Base-by-base conservation (phyloP, 1,139 yeast species). In the Pneumocystis wakefieldiae region DNA sequence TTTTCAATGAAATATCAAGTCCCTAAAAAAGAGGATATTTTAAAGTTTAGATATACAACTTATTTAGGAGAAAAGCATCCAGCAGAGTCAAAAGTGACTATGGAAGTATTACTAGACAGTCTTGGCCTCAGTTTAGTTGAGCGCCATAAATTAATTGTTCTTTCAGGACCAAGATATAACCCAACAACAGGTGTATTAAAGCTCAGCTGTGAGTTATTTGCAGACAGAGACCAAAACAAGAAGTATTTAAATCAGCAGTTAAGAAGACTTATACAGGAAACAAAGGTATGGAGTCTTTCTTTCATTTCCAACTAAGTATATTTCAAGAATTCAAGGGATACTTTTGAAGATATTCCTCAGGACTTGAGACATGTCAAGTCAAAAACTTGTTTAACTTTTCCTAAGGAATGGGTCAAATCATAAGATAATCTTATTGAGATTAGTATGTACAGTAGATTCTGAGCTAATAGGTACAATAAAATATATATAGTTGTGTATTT, bases 191-290 rank as follows among this genome's bases (percentile, higher is more conserved):
- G 86, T 69, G 72, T 74, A 19, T 79, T 92, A 70, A 81, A 80
- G 68, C 81, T 90, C 74, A 79, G 87, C 35, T 76, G 83, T 42
- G 83, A 81, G 61, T 81, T 80, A 69, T 87, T 80, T 73, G 78
- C 83, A 12, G 88, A 88, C 69, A 85, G 95, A 60, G 82, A 95
- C 1, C 97, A 92, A 75, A 92, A 92, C 75, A 88, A 91, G 63
- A 81, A 86, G 67, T 84, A 80, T 74, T 75, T 88, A 67, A 84
- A 85, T 48, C 86, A 83, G 64, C 79, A 84, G 39, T 77, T 90
- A 68, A 80, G 81, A 67, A 80, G 78, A 65, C 77, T 92, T 64
- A 70, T 91, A 48, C 72, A 72, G 24, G 91, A 84, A 69, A 78
- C 95, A n/a, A 85, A 83, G 59, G 59, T 57, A 57, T 12, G 24